These are phyloP conservation scores for Agaricus sinodeliciosus DNA, from an alignment of 768 basidiomycete species.

Conservation along the genomic window DNA sequence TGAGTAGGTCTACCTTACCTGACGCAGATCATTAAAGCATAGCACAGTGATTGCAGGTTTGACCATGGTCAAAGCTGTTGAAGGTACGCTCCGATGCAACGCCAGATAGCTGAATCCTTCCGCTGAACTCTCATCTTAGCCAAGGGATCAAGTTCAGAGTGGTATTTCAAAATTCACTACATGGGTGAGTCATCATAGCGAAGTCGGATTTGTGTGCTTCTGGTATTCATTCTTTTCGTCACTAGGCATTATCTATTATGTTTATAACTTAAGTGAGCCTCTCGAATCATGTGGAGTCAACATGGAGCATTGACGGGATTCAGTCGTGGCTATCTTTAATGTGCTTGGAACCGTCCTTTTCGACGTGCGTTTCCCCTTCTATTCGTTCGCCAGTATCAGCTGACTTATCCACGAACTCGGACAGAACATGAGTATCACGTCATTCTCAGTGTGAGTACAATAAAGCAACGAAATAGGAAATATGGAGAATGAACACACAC, in stretches of 20 bases:
- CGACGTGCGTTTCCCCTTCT: neutral
- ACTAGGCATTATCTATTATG: neutral
- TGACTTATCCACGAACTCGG: neutral
- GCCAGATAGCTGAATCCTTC: neutral
- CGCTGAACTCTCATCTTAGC: neutral
- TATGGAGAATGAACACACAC: neutral
- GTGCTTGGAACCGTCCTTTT: neutral
- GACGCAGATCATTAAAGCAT: no score
- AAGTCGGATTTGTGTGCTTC: neutral
- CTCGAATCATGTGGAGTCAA: neutral
- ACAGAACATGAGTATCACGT: neutral
- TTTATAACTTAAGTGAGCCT: neutral
- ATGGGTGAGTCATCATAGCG: neutral
- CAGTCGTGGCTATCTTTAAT: neutral
- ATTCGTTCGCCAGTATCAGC: no score
- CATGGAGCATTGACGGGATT: neutral
- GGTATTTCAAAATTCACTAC: slow-evolving; percentile 4
- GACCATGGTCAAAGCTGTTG: neutral
- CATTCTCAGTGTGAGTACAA: neutral
- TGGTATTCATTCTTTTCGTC: neutral
- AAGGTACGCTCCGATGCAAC: neutral
- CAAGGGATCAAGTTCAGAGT: neutral
- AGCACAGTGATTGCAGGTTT: neutral
- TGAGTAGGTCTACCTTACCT: neutral
- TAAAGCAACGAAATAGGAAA: neutral